Evolutionary conservation across 768 basidiomycete species (phyloP), one percentile per base, ranked within the genome.

Genomic region (Rubroboletus pulcherrimus): DNA sequence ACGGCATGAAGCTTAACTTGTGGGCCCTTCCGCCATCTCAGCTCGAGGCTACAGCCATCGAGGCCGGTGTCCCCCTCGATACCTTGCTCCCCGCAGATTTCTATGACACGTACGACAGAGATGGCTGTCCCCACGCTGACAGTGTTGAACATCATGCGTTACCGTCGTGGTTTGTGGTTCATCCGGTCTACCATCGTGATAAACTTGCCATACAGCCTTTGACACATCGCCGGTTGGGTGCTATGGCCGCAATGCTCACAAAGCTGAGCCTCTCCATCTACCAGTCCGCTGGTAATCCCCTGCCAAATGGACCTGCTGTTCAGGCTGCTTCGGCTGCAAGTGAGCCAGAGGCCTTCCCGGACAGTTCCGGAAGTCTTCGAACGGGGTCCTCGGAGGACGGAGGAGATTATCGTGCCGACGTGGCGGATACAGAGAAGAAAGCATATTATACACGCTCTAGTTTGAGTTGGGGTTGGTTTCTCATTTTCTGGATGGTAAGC

Each of bases 401-500:
- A 17, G 49, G 52, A 12, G 61, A 69, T 12, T 71, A 60, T 46
- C 63, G 54, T n/a, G 35, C 45, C 1, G 61, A 59, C 4, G 56
- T 70, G 7, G 60, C 3, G 5, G 52, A 59, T n/a, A 77, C 77
- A 33, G 84, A 87, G 63, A 75, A 72, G 52, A 78, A 75, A 56
- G 84, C 86, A 35, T 82, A 85, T 58, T 74, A 74, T 39, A 71
- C 76, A 7, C 83, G 90, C 62, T 76, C 87, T 43, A 51, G 63
- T 2, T 70, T 89, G 19, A 83, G 85, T 0, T 81, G 82, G 74
- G 47, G 67, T 0, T 60, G 87, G 31, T 92, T 93, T 71, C 64
- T 90, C 21, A 60, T 79, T n/a, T 93, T 93, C 73, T 93, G 91
- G 91, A 74, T 82, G 63, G 85, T 88, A 56, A 56, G 79, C 67